Base-by-base conservation (phyloP, 768 basidiomycete species). In the Rhodocollybia butyracea region DNA sequence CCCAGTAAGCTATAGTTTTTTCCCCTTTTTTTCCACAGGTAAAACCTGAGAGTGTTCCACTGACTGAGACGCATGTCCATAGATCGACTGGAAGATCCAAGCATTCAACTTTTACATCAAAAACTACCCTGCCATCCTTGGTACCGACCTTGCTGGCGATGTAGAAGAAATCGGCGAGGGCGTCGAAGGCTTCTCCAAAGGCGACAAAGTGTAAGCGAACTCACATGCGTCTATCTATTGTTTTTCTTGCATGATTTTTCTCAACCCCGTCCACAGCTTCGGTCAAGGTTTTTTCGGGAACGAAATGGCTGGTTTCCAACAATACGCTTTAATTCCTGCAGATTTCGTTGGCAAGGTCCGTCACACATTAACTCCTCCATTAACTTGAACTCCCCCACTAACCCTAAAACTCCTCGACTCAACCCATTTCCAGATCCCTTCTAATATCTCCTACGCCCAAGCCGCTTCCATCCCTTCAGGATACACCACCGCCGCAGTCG, bases 141-240 rank as follows among this genome's bases (percentile, higher is more conserved):
- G 83, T 1, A 68, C 64, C 8, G 83, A 85, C 51, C 68, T 73
- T 27, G 77, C 83, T 34, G 84, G 84, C 5, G 72, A 76, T 2
- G 75, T 85, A 5, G 76, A 73, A 22, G 73, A 68, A 30, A 69
- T 84, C 41, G 84, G 83, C 2, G 76, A 78, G 53, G 78, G 75
- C 1, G 82, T 85, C 6, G 71, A 67, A 13, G 67, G 68, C 30
- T 77, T 82, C 62, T 70, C 76, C 57, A 70, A 71, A 29, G 83
- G 82, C 3, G 82, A 85, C 63, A 69, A 73, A 64, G 80, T 85
- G 80, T 81, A 67, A 60, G 76, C 22, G 26, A n/a, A n/a, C n/a
- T 51, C 22, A 2, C 12, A 22, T n/a, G n/a, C n/a, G n/a, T n/a
- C n/a, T n/a, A 7, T 41, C 10, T 13, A 12, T 17, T n/a, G 3